Conservation (phyloP, 2,329 filamentous ascomycete species). For the Penicillium digitatum region DNA sequence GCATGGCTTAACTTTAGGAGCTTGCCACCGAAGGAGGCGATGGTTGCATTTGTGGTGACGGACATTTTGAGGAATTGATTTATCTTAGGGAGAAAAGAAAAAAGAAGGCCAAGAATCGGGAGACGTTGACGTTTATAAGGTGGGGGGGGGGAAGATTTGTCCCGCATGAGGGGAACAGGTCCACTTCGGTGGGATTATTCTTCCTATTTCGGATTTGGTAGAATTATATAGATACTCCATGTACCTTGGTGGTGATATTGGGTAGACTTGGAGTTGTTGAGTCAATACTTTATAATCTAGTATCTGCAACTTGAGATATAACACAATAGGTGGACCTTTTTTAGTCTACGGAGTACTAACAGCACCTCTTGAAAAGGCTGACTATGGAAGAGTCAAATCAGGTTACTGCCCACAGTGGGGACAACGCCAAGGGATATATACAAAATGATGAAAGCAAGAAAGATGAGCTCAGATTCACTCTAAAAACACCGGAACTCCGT, state of each 20-base stretch:
- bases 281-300: background rate
- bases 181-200: slow-evolving; percentile 13
- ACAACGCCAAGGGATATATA: slow-evolving; percentile 6
- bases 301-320: background rate
- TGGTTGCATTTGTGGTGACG: slow-evolving; percentile 84
- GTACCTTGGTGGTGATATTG: background rate
- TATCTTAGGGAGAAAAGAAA: background rate
- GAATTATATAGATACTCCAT: background rate
- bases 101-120: background rate
- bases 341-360: background rate
- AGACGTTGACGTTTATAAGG: slow-evolving; percentile 13
- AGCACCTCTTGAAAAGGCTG: background rate
- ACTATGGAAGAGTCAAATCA: slow-evolving; percentile 10
- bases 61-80: slow-evolving; percentile 54
- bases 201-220: background rate
- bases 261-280: background rate
- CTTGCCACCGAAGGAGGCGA: slow-evolving; percentile 88
- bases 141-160: slow-evolving; percentile 18
- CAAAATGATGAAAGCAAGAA: background rate
- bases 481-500: slow-evolving; percentile 89
- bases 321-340: background rate
- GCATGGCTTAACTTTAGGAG: slow-evolving; percentile 90
- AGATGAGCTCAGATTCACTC: slow-evolving; percentile 22
- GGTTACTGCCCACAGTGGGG: slow-evolving; percentile 18
- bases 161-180: slow-evolving; percentile 29